A percentile compares a stretch with the other conserved stretches of the same genome.
These are phyloP conservation scores for Pistacia vera DNA, from an alignment of 345 rosid species.

Conservation along the genomic window DNA sequence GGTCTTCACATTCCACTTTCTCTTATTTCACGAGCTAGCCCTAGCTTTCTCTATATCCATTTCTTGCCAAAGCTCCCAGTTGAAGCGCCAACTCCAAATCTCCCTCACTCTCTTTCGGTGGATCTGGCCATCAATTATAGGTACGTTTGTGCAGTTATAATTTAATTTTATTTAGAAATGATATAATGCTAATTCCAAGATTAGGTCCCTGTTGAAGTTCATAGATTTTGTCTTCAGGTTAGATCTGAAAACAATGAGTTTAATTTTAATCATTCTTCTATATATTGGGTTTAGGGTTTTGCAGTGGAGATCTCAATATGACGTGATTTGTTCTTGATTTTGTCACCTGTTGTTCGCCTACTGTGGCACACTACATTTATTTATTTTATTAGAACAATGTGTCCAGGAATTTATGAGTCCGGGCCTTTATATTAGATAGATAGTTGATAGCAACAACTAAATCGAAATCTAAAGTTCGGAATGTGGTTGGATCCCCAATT, in stretches of 20 bases:
- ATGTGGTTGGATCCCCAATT: background rate
- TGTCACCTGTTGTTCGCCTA: background rate
- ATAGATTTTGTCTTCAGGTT: background rate
- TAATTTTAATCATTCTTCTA: background rate
- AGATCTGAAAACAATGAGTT: slow-evolving; percentile 7
- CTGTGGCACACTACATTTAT: background rate
- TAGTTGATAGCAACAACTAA: background rate
- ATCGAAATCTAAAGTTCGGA: background rate
- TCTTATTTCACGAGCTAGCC: background rate
- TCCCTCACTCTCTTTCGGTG: background rate
- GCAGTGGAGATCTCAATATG: background rate
- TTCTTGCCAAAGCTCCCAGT: background rate
- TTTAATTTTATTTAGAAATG: background rate
- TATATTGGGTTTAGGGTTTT: background rate
- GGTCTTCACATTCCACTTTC: background rate
- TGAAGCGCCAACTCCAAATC: background rate
- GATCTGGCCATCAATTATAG: background rate
- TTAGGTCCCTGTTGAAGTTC: background rate
- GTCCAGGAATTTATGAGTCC: background rate
- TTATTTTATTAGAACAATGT: no score
- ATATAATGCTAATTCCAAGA: no score
- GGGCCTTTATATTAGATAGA: background rate
- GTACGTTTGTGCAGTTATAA: slow-evolving; percentile 2
- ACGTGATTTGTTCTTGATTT: background rate
- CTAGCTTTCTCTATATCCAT: background rate